A percentile compares a stretch with the other conserved stretches of the same genome.
These are phyloP conservation scores for Kluyveromyces sp. DNA, from an alignment of 1,139 yeast genomes.

Conservation along the genomic window DNA sequence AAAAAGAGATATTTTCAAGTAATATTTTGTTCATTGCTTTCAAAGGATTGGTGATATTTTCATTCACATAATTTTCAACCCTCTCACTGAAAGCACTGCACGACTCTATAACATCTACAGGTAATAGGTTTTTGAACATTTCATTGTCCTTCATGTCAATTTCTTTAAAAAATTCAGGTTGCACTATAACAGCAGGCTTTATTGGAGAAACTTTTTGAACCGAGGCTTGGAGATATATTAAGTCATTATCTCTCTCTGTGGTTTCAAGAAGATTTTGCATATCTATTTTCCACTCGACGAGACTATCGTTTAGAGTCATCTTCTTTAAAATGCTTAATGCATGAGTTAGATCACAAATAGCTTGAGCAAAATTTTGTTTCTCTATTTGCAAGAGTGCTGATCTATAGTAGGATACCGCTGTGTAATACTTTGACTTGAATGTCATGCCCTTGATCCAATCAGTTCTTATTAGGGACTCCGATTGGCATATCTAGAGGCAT, in stretches of 20 bases:
- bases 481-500: constrained; percentile 40
- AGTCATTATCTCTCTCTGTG: constrained; percentile 73
- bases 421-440: constrained; percentile 44
- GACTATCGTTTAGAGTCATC: constrained; percentile 41
- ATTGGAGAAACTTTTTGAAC: constrained; percentile 47
- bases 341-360: constrained; percentile 27
- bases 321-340: constrained; percentile 39
- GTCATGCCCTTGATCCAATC: constrained; percentile 67
- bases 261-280: constrained; percentile 41
- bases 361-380: constrained; percentile 53
- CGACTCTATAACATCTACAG: constrained; percentile 57
- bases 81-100: constrained; percentile 65
- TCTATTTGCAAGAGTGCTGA: constrained; percentile 45
- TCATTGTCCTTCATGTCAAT: constrained; percentile 22
- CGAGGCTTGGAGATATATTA: constrained; percentile 61
- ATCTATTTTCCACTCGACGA: constrained; percentile 37
- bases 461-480: constrained; percentile 46
- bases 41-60: constrained; percentile 46
- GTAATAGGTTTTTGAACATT: constrained; percentile 54
- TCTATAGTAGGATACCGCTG: constrained; percentile 63
- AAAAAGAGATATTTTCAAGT: constrained; percentile 12
- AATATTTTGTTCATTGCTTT: constrained; percentile 43
- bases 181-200: constrained; percentile 50
- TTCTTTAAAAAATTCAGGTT: constrained; percentile 38
- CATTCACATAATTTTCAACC: constrained; percentile 47